Base-by-base conservation (phyloP, 768 basidiomycete genomes). In the Erythrobasidium yunnanense region DNA sequence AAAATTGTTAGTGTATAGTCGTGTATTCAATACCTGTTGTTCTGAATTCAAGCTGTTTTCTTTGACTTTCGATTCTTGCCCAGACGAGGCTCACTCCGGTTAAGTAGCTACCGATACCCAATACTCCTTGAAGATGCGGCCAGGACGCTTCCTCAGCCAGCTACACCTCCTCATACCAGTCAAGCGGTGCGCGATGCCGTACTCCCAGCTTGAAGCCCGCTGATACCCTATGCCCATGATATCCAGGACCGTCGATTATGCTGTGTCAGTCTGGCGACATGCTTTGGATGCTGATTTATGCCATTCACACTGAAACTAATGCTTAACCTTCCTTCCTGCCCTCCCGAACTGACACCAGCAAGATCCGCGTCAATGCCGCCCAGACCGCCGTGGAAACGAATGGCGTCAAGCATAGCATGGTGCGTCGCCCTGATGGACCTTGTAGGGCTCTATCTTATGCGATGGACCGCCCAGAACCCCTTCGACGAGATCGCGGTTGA, bases 401-500 rank as follows among this genome's bases (percentile, higher is more conserved):
- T 76, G 70, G 70, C 2, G 93, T 95, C 71, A 99, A 99, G 81
- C 95, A 99, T 78, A 92, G 90, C 1, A 96, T 99, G 92, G 93
- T 91, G 70, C 71, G 85, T 33, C 4, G 22, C 20, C 20, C 7
- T 67, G 32, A 25, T 45, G 30, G 66, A 52, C 38, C 45, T 23
- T n/a, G 29, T 32, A 55, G 17, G 49, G 30, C 35, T 55, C 55
- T 25, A 2, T 38, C 11, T n/a, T 47, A 23, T 13, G 8, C 22
- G 42, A 25, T 30, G 49, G 25, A 38, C 63, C 17, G 7, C 57
- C 4, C 72, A 96, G 92, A 97, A 97, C 77, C 93, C 95, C 0
- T 97, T 96, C 73, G 93, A 97, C 75, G 95, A 99, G 78, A 97
- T 97, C 92, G 93, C 93, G 62, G 87, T 99, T 60, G 95, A 99